Evolutionary conservation across 2,329 filamentous ascomycete genomes (phyloP), one percentile per base, ranked within the genome.

Genomic region (Aspergillus hiratsukae): DNA sequence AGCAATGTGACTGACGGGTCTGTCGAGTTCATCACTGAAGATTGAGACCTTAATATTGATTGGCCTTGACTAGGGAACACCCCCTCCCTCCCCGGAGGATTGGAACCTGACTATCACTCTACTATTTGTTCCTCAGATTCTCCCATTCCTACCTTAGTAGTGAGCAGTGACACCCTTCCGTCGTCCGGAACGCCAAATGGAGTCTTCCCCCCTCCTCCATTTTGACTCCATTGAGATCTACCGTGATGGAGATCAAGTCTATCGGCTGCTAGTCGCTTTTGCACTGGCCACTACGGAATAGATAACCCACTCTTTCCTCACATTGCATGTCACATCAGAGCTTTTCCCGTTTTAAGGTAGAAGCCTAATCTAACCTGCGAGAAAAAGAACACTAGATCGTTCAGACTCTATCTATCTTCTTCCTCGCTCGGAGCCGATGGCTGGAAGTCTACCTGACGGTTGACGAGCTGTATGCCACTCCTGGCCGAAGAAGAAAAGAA

Each of bases 171-270:
- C 40, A 45, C 40, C 37, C 41, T 40, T 46, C 48, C 55, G 46
- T 53, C 40, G 48, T 54, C 23, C 52, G 45, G 49, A 53, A 40
- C 10, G 8, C 45, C 10, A 51, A 51, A 58, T 48, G 49, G 52
- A 54, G 50, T 27, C 29, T 35, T 35, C 35, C 29, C 54, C 58
- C 58, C 58, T 23, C 41, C 41, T 45, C 41, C 21, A 10, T 45
- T 21, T 46, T 46, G 23, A 7, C 43, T 17, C 19, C 43, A 46
- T 46, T 31, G 58, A 64, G 69, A 72, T 71, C 68, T 68, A 62
- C 68, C 58, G 61, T 66, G 60, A 66, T 60, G 66, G 62, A 69
- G 67, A 71, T 71, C 69, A 68, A 64, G 61, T 70, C 68, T 70
- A 72, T 71, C 67, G 66, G 64, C 59, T 66, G 65, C 67, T 72